Percentiles rank a stretch among this genome's conserved stretches.
phyloP scores from a whole-genome alignment of 805 yeast genomes.

The Blastobotrys peoriensis region DNA sequence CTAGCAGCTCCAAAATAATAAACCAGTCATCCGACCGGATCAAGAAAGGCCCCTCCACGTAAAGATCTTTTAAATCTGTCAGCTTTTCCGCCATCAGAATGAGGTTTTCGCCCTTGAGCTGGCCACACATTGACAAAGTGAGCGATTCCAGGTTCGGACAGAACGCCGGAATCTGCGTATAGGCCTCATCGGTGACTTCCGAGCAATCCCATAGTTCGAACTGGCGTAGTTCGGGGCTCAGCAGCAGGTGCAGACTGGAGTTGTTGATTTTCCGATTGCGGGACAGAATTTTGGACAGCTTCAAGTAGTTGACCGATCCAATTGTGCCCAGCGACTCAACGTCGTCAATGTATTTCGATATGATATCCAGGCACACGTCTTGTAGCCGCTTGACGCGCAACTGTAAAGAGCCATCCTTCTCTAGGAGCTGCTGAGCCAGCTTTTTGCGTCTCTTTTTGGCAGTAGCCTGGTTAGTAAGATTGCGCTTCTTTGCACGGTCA shows the following conservation, averaged over 20 bases:
- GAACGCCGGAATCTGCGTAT: conserved; percentile 63
- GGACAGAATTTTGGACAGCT: conserved; percentile 69
- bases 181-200: conserved; percentile 57
- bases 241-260: conserved; percentile 64
- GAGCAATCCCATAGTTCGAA: conserved; percentile 94
- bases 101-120: conserved; percentile 71
- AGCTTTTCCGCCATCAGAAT: conserved; percentile 57
- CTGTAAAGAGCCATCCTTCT: conserved; percentile 35
- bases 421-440: conserved; percentile 78
- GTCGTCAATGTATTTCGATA: conserved; percentile 61
- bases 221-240: conserved; percentile 49
- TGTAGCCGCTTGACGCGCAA: conserved; percentile 54
- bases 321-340: conserved; percentile 85
- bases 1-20: conserved; percentile 55
- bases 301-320: conserved; percentile 63
- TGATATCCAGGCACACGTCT: conserved; percentile 67
- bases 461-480: conserved; percentile 41
- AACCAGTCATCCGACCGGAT: conserved; percentile 76
- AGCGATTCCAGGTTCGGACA: conserved; percentile 68
- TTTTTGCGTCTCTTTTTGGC: conserved; percentile 71
- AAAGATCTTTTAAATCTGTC: conserved; percentile 44
- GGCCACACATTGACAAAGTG: conserved; percentile 88
- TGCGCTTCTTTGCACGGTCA: conserved; percentile 42
- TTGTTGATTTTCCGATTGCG: conserved; percentile 76
- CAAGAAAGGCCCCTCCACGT: conserved; percentile 87